These are phyloP conservation scores for Novymonas esmeraldas DNA, from an alignment of 208 protist genomes.

Conservation along the genomic window DNA sequence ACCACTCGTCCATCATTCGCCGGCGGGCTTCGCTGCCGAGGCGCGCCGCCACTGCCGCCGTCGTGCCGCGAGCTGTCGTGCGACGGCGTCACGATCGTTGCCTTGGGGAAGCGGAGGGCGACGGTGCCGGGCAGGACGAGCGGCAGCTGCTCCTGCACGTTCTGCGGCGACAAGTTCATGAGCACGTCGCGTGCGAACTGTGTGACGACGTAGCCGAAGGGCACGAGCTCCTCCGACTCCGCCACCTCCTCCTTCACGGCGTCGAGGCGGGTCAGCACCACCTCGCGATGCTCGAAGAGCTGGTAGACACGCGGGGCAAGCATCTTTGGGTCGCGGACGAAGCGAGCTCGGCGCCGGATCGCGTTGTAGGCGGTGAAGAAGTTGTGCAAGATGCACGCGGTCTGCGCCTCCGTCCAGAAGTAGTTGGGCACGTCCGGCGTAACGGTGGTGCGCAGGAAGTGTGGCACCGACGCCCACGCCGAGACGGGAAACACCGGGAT, in stretches of 20 bases:
- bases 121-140: conserved; percentile 43
- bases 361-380: conserved; percentile 51
- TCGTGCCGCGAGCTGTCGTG: background rate
- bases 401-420: conserved; percentile 50
- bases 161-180: conserved; percentile 29
- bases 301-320: conserved; percentile 59
- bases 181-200: conserved; percentile 48
- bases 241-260: conserved; percentile 58
- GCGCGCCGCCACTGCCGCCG: background rate
- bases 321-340: conserved; percentile 66
- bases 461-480: conserved; percentile 57
- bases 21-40: background rate
- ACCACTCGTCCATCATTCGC: background rate
- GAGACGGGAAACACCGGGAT: conserved; percentile 55
- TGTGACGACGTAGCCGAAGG: conserved; percentile 67
- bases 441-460: conserved; percentile 71
- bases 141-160: conserved; percentile 5
- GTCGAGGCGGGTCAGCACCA: conserved; percentile 39
- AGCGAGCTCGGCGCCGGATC: conserved; percentile 39
- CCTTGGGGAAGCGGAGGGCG: background rate
- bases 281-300: conserved; percentile 50
- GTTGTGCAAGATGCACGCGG: conserved; percentile 44
- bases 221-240: conserved; percentile 47
- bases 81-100: background rate
- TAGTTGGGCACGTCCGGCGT: conserved; percentile 63